Conservation (phyloP, 2,329 filamentous ascomycete species). For the Huntiella abstrusa region DNA sequence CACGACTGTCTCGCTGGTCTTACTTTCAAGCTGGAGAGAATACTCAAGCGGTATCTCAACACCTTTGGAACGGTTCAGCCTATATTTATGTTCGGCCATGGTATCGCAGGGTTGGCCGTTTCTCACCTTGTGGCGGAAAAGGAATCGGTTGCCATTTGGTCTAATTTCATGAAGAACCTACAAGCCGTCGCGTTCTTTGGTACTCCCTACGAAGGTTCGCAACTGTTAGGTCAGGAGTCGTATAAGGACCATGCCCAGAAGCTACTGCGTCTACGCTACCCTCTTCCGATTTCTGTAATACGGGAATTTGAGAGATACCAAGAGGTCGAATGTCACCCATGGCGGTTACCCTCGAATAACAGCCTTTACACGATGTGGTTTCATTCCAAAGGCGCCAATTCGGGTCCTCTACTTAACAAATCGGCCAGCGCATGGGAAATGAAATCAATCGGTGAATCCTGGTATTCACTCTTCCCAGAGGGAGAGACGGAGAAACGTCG, state of each 20-base stretch:
- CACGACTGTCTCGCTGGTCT: background rate
- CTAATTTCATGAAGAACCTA: background rate
- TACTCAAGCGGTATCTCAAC: background rate
- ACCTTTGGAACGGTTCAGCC: background rate
- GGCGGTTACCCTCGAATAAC: too few species aligned
- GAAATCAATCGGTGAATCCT: too few species aligned
- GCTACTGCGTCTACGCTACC: background rate
- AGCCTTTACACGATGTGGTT: background rate
- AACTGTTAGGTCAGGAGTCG: background rate
- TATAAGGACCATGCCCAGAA: background rate
- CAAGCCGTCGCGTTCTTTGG: background rate
- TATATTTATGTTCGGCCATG: background rate
- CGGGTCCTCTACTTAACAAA: too few species aligned
- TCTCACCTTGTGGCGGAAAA: background rate
- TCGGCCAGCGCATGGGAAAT: too few species aligned
- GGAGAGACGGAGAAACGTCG: too few species aligned
- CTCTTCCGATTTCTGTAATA: background rate
- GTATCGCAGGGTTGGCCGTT: background rate
- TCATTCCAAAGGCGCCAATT: background rate
- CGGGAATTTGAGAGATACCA: background rate
- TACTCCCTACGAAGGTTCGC: background rate
- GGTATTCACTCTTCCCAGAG: too few species aligned
- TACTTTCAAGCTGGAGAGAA: background rate
- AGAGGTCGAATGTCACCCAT: too few species aligned
- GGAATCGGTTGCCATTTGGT: background rate